Evolutionary conservation across 139 green algal genomes (phyloP).

Genomic region (Trebouxia sp.): DNA sequence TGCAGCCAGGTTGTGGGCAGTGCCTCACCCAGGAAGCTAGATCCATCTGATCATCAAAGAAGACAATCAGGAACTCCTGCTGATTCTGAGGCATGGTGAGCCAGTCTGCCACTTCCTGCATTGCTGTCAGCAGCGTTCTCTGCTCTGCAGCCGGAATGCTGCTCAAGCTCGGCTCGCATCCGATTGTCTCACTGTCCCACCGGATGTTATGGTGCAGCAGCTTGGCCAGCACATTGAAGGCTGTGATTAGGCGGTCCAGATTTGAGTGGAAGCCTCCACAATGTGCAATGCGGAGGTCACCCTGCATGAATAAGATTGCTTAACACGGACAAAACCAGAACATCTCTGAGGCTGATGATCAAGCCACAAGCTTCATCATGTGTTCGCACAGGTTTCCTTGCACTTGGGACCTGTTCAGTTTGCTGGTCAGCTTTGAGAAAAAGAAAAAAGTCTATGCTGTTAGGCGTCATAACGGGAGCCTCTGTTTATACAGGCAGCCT

Average conservation of each 20-base stretch:
- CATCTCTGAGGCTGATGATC: no score
- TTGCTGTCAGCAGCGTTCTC: slow-evolving; percentile 49
- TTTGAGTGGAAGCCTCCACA: slow-evolving; percentile 71
- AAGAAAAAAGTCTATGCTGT: no score
- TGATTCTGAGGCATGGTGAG: slow-evolving; percentile 44
- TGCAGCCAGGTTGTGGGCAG: no score
- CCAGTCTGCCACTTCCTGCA: slow-evolving; percentile 65
- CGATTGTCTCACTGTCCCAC: slow-evolving; percentile 82
- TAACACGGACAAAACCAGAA: neutral
- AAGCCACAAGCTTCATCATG: no score
- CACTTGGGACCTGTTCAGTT: neutral
- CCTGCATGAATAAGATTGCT: slow-evolving; percentile 33
- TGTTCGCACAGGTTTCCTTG: no score
- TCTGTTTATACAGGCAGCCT: no score
- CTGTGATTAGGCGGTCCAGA: slow-evolving; percentile 61
- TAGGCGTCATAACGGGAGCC: no score
- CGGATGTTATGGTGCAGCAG: slow-evolving; percentile 54
- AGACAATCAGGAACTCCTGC: slow-evolving; percentile 64
- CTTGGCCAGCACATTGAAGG: slow-evolving; percentile 62
- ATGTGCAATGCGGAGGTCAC: slow-evolving; percentile 69
- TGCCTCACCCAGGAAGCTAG: slow-evolving; percentile 52
- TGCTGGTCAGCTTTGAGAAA: no score
- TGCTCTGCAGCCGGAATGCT: slow-evolving; percentile 68
- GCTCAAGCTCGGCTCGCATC: slow-evolving; percentile 66
- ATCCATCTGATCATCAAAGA: slow-evolving; percentile 68